phyloP scores from a whole-genome alignment of 176 grass and related monocot species.

The Leersia perrieri region DNA sequence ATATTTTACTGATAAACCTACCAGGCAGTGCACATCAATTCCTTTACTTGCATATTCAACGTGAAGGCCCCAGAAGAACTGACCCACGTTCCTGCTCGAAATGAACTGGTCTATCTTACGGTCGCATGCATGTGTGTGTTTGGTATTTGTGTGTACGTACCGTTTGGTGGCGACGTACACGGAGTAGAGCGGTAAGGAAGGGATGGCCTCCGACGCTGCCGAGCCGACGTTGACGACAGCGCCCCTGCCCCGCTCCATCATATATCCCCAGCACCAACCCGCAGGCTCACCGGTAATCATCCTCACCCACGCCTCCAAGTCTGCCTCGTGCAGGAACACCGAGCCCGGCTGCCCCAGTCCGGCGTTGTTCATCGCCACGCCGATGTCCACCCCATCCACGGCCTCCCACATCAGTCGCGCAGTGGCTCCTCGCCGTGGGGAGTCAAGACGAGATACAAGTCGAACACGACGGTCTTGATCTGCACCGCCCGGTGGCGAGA shows the following conservation, averaged over 20 bases:
- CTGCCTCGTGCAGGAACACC: conserved; percentile 9
- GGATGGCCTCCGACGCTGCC: conserved; percentile 19
- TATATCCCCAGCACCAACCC: conserved; percentile 32
- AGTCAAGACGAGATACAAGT: conserved; percentile 19
- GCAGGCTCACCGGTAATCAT: conserved; percentile 50
- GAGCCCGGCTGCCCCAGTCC: conserved; percentile 27
- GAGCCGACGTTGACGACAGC: conserved; percentile 54
- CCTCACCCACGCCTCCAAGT: conserved; percentile 20
- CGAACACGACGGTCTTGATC: conserved; percentile 36
- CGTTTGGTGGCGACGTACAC: too few species aligned
- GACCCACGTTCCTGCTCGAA: conserved; percentile 29
- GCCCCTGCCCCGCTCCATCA: conserved; percentile 36
- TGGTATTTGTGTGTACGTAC: too few species aligned
- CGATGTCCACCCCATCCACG: conserved; percentile 35
- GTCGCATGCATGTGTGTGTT: too few species aligned
- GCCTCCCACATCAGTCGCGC: conserved; percentile 5
- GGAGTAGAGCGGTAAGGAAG: conserved; percentile 26
- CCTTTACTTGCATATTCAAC: conserved; percentile 31
- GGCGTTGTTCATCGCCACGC: conserved; percentile 48
- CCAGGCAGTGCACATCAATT: too few species aligned
- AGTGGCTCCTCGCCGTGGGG: neutral
- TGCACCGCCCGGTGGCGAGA: neutral
- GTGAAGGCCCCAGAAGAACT: conserved; percentile 43
- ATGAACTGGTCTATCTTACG: too few species aligned
- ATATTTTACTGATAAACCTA: too few species aligned